A percentile compares a stretch with the other conserved stretches of the same genome.
These are phyloP conservation scores for Plasmopara halstedii DNA, from an alignment of 352 stramenopile species.

Conservation along the genomic window DNA sequence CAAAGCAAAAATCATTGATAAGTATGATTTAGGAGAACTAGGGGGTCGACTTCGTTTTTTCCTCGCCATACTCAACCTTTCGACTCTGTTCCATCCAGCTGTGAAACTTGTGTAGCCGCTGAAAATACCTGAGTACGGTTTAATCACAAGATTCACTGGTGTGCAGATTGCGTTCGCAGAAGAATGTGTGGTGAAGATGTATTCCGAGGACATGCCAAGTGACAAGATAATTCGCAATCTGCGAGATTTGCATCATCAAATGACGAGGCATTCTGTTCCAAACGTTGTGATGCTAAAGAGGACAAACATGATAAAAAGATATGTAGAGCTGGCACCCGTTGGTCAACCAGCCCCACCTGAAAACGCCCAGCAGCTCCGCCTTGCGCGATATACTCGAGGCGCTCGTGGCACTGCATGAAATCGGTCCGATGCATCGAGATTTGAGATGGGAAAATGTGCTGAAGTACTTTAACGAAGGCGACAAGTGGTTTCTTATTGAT, in stretches of 20 bases:
- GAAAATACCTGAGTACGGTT: constrained; percentile 1
- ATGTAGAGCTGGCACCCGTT: not conserved
- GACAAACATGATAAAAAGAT: not conserved
- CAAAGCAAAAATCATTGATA: constrained; percentile 16
- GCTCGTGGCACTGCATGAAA: not conserved
- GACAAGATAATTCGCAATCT: not conserved
- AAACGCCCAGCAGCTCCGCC: too few species aligned
- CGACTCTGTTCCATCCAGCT: constrained; percentile 7
- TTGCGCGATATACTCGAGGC: too few species aligned
- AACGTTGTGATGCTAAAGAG: not conserved
- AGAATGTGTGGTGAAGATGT: not conserved
- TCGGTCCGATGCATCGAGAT: constrained; percentile 1
- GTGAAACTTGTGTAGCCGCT: not conserved
- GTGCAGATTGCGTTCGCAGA: constrained; percentile 2
- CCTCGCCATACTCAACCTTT: constrained; percentile 23
- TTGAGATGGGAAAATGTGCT: constrained; percentile 10
- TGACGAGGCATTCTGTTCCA: not conserved
- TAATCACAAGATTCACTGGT: constrained; percentile 3
- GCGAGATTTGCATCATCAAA: not conserved
- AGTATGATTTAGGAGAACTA: constrained; percentile 15
- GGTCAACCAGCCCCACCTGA: not conserved
- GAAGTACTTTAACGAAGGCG: constrained; percentile 5
- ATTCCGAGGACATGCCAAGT: not conserved
- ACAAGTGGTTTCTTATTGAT: constrained; percentile 5
- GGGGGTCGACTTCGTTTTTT: constrained; percentile 13